Conservation (phyloP, 805 yeast species). For the Schwanniomyces vanrijiae region DNA sequence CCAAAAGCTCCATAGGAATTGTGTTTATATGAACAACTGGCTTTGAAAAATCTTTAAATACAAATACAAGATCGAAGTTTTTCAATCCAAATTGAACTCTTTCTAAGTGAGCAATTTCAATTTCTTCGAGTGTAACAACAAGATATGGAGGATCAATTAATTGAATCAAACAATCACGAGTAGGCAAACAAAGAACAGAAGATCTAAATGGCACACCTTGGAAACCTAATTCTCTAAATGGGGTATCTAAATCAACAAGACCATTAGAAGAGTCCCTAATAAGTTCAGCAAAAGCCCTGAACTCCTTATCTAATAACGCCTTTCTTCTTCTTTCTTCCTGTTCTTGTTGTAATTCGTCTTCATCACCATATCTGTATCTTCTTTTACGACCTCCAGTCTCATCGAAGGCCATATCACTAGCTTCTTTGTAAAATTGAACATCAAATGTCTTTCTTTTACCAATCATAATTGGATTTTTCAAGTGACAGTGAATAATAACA, state of each 20-base stretch:
- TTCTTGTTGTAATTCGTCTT: slow-evolving; percentile 97
- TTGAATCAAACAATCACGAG: slow-evolving; percentile 94
- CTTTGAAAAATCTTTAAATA: slow-evolving; percentile 83
- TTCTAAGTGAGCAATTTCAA: slow-evolving; percentile 93
- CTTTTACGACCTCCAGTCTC: slow-evolving; percentile 95
- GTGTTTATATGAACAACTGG: slow-evolving; percentile 94
- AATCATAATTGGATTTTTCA: slow-evolving; percentile 89
- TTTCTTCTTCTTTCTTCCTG: slow-evolving; percentile 96
- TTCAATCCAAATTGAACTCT: slow-evolving; percentile 96
- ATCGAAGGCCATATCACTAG: slow-evolving; percentile 92
- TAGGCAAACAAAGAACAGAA: slow-evolving; percentile 92
- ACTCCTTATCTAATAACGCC: slow-evolving; percentile 87
- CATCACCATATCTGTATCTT: slow-evolving; percentile 90
- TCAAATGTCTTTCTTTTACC: slow-evolving; percentile 95
- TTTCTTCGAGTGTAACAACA: slow-evolving; percentile 86
- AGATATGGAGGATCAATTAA: slow-evolving; percentile 92
- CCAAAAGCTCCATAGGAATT: slow-evolving; percentile 88
- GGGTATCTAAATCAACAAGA: slow-evolving; percentile 82
- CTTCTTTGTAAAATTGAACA: slow-evolving; percentile 95
- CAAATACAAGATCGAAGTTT: slow-evolving; percentile 95
- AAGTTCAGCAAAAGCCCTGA: slow-evolving; percentile 82
- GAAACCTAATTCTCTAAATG: slow-evolving; percentile 95
- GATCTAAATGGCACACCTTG: slow-evolving; percentile 97
- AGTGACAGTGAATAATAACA: slow-evolving; percentile 88
- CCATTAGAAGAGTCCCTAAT: slow-evolving; percentile 89